Conservation (phyloP, 83 land plant species). For the Picea abies region DNA sequence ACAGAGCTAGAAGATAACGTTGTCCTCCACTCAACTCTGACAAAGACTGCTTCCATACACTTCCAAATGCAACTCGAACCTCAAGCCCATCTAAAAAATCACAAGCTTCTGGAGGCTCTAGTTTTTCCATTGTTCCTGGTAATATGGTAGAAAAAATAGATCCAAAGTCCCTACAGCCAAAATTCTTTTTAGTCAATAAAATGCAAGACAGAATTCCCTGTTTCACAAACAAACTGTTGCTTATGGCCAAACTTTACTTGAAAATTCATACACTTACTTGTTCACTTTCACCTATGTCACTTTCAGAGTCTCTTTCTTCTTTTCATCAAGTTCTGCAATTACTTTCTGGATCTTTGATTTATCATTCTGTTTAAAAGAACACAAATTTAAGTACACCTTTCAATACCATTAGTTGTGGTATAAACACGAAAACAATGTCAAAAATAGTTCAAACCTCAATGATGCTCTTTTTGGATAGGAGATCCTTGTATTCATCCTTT, state of each 20-base stretch:
- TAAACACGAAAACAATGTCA: background rate
- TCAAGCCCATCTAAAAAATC: no score
- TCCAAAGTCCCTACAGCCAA: no score
- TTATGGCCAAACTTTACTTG: no score
- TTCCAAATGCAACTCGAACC: constrained; percentile 98
- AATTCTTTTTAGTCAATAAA: no score
- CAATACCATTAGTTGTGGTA: background rate
- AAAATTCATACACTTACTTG: no score
- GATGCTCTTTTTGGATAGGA: constrained; percentile 80
- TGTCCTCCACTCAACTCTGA: constrained; percentile 99
- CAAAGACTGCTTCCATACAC: constrained; percentile 98
- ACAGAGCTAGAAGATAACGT: constrained; percentile 92
- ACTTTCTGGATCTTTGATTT: constrained; percentile 90
- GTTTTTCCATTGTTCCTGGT: no score
- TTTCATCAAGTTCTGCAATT: constrained; percentile 95
- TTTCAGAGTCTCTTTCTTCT: constrained; percentile 90
- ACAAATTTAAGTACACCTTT: background rate
- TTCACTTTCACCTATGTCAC: constrained; percentile 94
- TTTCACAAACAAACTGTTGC: no score
- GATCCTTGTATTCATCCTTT: constrained; percentile 91
- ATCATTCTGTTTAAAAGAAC: constrained; percentile 68
- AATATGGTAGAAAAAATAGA: no score
- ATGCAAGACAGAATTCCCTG: no score
- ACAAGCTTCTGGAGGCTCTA: no score
- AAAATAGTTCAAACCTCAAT: constrained; percentile 63